Base-by-base conservation (phyloP, 257 asterid genomes). In the Primulina huaijiensis region DNA sequence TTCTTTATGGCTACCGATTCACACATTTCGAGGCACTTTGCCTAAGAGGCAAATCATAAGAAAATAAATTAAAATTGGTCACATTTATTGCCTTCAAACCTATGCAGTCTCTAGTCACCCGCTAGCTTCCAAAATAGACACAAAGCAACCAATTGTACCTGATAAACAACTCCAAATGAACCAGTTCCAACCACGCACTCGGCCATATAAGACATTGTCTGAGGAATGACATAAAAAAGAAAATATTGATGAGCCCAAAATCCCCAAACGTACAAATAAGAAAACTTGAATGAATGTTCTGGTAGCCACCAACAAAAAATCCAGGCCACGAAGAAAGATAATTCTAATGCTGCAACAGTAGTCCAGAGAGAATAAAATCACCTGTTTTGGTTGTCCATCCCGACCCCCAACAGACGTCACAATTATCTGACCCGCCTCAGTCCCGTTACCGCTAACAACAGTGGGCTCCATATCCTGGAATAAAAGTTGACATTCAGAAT, bases 401-500 rank as follows among this genome's bases (percentile, higher is more conserved):
- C 34, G 85, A 67, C 91, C 92, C 63, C 85, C 92, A 29, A 85
- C 17, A 38, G 95, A 82, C 63, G 99, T 91, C 76, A 87, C 96
- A 31, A 90, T 85, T 74, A 89, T 80, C 89, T 87, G 96, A 52
- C 99, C 99, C 8, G 97, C 76, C 84, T 93, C 97, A 21, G 97
- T 84, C 69, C 96, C 96, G 2, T 74, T 85, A 61, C 96, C 92
- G 61, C 88, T 86, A 71, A 93, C 89, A 57, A 93, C 83, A 14
- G 87, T 69, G 40, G 96, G 96, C 76, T 90, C 98, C 79, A 80
- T 66, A 69, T 87, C 96, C 96, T 90, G 75, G n/a, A 67, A 1
- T 5, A 59, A 10, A 64, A 34, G 20, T 12, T 21, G 17, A 62
- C 30, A 55, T 30, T 20, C 12, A 38, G 74, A 17, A 43, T 55